These are phyloP conservation scores for Hypoxylon subgilvum DNA, from an alignment of 495 filamentous ascomycete species.

Conservation along the genomic window DNA sequence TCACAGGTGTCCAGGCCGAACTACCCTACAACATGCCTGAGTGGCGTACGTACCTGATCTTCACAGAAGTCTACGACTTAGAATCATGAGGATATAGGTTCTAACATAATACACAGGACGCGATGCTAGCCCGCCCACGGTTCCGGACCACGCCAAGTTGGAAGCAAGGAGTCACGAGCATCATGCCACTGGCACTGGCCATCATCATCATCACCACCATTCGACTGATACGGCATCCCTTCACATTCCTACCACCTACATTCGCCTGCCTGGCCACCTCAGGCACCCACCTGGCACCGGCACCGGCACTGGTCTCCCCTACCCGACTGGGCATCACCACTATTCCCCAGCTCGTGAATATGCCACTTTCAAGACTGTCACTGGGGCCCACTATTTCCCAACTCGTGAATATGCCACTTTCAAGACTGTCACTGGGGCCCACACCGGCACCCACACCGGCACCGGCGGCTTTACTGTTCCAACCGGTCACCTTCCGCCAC, in stretches of 20 bases:
- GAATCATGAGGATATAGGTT: not conserved
- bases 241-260: conserved; percentile 1
- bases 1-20: conserved; percentile 28
- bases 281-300: not conserved
- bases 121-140: not conserved
- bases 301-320: not conserved
- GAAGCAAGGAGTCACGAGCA: no score
- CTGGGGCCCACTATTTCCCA: not conserved
- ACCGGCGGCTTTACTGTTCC: not conserved
- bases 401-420: not conserved
- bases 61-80: not conserved
- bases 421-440: not conserved
- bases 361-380: not conserved
- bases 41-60: conserved; percentile 9
- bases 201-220: conserved; percentile 7
- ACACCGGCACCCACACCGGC: not conserved
- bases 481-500: not conserved
- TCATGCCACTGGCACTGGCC: no score
- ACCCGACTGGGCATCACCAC: conserved; percentile 6
- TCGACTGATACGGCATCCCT: not conserved
- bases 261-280: conserved; percentile 4
- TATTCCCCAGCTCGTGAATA: not conserved
- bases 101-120: conserved; percentile 3
- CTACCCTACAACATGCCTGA: conserved; percentile 20
- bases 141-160: conserved; percentile 7